Conservation (phyloP, 768 basidiomycete genomes). For the Russula abietina region DNA sequence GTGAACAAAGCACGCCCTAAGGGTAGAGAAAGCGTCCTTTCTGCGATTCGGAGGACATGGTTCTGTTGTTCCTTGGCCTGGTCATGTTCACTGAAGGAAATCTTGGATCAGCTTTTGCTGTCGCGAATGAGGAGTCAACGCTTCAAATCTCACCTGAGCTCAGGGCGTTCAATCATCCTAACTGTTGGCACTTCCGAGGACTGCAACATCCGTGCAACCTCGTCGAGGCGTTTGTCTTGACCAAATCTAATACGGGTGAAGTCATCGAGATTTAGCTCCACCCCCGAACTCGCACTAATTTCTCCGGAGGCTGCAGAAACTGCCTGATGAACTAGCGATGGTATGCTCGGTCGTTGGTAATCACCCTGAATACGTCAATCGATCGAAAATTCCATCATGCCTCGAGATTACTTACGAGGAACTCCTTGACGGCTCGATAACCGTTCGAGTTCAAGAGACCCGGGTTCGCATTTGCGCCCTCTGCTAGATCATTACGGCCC, state of each 20-base stretch:
- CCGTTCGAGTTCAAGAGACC: conserved; percentile 46
- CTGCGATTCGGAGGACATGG: conserved; percentile 72
- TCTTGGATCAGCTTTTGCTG: neutral
- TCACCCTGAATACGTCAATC: conserved; percentile 6
- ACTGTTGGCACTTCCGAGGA: conserved; percentile 68
- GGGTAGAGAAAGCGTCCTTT: conserved; percentile 84
- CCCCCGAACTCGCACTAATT: conserved; percentile 55
- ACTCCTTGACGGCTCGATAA: conserved; percentile 52
- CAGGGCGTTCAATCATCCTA: conserved; percentile 57
- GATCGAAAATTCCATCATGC: neutral
- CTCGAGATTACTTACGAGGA: conserved; percentile 39
- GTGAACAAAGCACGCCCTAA: conserved; percentile 91
- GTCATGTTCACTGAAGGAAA: conserved; percentile 67
- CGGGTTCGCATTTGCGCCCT: conserved; percentile 45
- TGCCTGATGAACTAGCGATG: conserved; percentile 15
- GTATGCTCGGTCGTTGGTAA: conserved; percentile 12
- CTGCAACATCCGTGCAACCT: conserved; percentile 86
- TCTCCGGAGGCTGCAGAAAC: conserved; percentile 45
- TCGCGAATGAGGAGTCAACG: neutral
- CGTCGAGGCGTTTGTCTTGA: conserved; percentile 82
- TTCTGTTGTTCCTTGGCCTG: conserved; percentile 80
- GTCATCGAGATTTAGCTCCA: conserved; percentile 65
- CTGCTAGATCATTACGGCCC: conserved; percentile 69
- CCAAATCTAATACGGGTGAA: conserved; percentile 84
- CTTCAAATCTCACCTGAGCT: conserved; percentile 50